These are phyloP conservation scores for Pseudisothecium myosuroides DNA, from an alignment of 225 moss, liverwort and hornwort species.

Conservation along the genomic window DNA sequence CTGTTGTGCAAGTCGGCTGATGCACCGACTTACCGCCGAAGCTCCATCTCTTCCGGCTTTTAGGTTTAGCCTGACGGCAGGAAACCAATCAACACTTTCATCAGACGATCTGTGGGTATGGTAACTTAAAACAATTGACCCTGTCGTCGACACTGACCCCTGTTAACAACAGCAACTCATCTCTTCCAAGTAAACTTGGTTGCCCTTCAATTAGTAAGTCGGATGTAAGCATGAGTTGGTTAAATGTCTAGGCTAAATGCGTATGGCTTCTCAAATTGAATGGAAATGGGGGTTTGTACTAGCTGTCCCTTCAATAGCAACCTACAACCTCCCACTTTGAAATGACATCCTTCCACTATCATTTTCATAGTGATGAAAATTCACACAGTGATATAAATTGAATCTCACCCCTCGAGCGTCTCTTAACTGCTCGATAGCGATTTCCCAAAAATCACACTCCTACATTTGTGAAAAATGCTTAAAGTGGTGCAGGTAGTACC, in stretches of 20 bases:
- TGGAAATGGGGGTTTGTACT: not conserved
- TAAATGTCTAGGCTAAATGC: not conserved
- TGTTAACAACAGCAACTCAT: not conserved
- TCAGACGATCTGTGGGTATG: not conserved
- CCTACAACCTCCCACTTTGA: not conserved
- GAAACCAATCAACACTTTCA: not conserved
- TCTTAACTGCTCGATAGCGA: not conserved
- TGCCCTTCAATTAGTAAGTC: not conserved
- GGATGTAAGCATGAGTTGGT: not conserved
- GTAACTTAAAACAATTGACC: not conserved
- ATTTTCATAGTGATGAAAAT: not conserved
- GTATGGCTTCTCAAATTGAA: not conserved
- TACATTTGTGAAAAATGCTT: not conserved
- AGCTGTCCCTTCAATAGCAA: not conserved
- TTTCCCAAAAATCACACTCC: not conserved
- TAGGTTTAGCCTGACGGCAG: constrained; percentile 48
- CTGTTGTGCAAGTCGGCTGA: constrained; percentile 8
- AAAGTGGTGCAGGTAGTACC: not conserved
- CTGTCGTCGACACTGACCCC: not conserved
- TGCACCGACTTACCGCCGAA: constrained; percentile 69
- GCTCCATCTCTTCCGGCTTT: constrained; percentile 80
- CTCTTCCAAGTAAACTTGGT: not conserved
- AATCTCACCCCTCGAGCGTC: not conserved
- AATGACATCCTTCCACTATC: not conserved
- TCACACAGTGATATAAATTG: too few relatives aligned